Evolutionary conservation across 306 rosid species (phyloP), one percentile per base, ranked within the genome.

Genomic region (Senna siamea): DNA sequence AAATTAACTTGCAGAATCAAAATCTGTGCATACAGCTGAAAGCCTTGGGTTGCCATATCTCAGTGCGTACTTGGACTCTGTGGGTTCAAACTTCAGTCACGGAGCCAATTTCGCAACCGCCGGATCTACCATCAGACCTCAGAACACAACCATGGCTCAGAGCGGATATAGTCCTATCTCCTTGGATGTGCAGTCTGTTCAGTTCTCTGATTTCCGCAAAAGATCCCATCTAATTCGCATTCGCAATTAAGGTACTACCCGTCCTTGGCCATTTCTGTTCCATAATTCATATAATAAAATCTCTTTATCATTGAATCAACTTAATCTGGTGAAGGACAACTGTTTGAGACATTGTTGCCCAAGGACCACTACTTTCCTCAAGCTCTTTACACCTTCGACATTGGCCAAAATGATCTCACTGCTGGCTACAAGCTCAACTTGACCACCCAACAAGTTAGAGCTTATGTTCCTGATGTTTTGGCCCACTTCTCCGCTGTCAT

Each of bases 51-150:
- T 92, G 15, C 87, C 87, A 44, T 82, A 74, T 74, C 75, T 88
- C 22, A 87, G 87, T 22, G 96, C 98, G 3, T 88, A 85, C 75
- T 84, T 92, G 41, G 89, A 92, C 74, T 85, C 96, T 0, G 71
- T 92, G 23, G 96, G 96, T 18, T 87, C 88, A 59, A 92, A 90
- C 57, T 92, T 88, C 76, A 82, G 59, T 3, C 78, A 79, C 10
- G 96, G 93, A 15, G 97, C 87, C 12, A 92, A 92, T 60, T 92
- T 92, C n/a, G 98, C 96, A 1, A 90, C 96, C 0, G 92, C 93
- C 0, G 96, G 96, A 5, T 89, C 96, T 41, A 89, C 92, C 34
- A 35, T 92, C 10, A 79, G 92, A 54, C 89, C 89, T 19, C 96
- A 84, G 7, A 92, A 92, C 73, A 79, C 80, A 15, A 87, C 92